Base-by-base conservation (phyloP, 768 basidiomycete species). In the Amanita pallidorosea region DNA sequence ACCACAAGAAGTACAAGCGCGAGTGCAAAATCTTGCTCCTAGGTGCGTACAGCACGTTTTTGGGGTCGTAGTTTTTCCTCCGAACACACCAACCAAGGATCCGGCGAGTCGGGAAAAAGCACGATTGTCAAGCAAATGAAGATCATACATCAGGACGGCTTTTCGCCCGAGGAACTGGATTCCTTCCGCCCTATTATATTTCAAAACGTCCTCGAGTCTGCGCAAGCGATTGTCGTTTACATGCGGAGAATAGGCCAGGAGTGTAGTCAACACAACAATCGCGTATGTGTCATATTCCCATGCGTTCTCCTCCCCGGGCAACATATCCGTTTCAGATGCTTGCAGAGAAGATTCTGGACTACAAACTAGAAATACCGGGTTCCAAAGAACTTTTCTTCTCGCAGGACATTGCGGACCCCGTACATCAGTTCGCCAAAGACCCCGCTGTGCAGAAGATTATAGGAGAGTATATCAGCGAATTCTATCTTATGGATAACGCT, bases 81-180 rank as follows among this genome's bases (percentile, higher is more conserved):
- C 46, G n/a, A 20, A 31, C 37, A 4, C 47, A 15, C 7, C 5
- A 35, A 27, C 38, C 17, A 58, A 94, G 93, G 94, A 50, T 93
- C 92, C 12, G 91, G 94, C 59, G 92, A 95, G 70, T 89, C 87
- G 0, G 95, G 94, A 5, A 97, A 97, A 69, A 84, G 81, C 4
- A 98, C 94, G 0, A 91, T 98, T 56, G 92, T 96, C 33, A 97
- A 98, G 64, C 94, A 98, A 66, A 96, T 98, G 93, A 96, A 95
- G 75, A 94, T 97, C 52, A 93, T 97, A 45, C 88, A 98, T 64
- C 88, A 95, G 64, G 81, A 84, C 54, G 94, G 94, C 11, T 98
- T 92, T 67, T 79, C 83, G 2, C 66, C 68, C 7, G 77, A 85
- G 0, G 92, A 96, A 63, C 79, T 91, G 23, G 72, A 83, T 53